phyloP scores from a whole-genome alignment of 1,284 basidiomycete genomes.

The Leccinum subrobustum region DNA sequence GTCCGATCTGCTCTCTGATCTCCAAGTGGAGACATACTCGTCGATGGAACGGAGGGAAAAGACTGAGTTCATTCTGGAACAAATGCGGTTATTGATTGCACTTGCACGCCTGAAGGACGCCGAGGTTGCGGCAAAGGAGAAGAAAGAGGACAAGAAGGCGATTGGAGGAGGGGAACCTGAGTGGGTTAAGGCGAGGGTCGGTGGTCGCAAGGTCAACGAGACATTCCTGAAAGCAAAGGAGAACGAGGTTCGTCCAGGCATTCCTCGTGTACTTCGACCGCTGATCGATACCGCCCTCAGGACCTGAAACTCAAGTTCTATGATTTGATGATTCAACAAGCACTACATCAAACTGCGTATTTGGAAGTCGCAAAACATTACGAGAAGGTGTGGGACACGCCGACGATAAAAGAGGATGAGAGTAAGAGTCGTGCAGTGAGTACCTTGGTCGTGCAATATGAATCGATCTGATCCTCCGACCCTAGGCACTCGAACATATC shows the following conservation, averaged over 20 bases:
- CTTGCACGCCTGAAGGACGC: slow-evolving; percentile 72
- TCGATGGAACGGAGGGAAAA: slow-evolving; percentile 98
- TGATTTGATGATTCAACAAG: slow-evolving; percentile 94
- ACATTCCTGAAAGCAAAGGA: slow-evolving; percentile 88
- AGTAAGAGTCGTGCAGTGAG: slow-evolving; percentile 75
- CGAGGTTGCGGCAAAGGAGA: slow-evolving; percentile 48
- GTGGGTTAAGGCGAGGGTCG: slow-evolving; percentile 91
- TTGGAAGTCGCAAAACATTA: slow-evolving; percentile 96
- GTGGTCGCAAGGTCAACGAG: slow-evolving; percentile 93
- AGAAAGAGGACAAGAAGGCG: slow-evolving; percentile 57
- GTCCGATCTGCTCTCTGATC: slow-evolving; percentile 88
- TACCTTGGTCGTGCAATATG: slow-evolving; percentile 7
- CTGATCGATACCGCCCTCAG: slow-evolving; percentile 42
- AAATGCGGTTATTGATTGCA: slow-evolving; percentile 86
- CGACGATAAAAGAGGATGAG: slow-evolving; percentile 82
- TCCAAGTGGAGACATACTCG: slow-evolving; percentile 98
- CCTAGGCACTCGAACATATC: slow-evolving; percentile 86
- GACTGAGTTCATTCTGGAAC: slow-evolving; percentile 97
- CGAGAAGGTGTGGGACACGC: slow-evolving; percentile 95
- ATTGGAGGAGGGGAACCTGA: slow-evolving; percentile 75
- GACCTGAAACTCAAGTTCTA: slow-evolving; percentile 96
- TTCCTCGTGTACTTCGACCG: not conserved
- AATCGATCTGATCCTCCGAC: slow-evolving; percentile 8
- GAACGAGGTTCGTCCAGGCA: slow-evolving; percentile 66
- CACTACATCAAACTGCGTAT: slow-evolving; percentile 82